Conservation (phyloP, 768 basidiomycete species). For the Lactifluus echinatus region DNA sequence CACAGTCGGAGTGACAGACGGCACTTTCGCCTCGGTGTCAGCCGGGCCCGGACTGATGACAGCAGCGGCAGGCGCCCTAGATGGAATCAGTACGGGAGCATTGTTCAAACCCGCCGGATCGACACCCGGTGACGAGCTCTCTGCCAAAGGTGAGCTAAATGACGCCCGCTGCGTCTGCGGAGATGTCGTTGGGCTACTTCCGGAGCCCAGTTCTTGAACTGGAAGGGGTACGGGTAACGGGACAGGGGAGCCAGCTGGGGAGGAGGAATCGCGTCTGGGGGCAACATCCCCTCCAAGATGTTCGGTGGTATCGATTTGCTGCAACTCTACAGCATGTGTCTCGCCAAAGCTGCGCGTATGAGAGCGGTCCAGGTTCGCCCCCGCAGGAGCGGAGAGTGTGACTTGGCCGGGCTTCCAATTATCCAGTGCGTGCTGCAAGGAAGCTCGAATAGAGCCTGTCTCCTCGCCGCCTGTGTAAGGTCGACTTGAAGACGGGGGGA, state of each 20-base stretch:
- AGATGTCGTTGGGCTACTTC: neutral
- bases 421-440: conserved; percentile 72
- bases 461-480: conserved; percentile 56
- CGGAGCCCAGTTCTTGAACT: neutral
- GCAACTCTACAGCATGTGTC: conserved; percentile 70
- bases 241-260: neutral
- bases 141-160: conserved; percentile 27
- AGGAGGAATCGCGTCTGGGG: neutral
- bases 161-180: conserved; percentile 13
- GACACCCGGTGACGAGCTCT: conserved; percentile 22
- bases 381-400: conserved; percentile 33
- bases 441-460: conserved; percentile 63
- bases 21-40: conserved; percentile 25
- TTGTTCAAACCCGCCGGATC: conserved; percentile 27
- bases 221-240: neutral
- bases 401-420: conserved; percentile 64
- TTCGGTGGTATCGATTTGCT: conserved; percentile 37
- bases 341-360: conserved; percentile 81
- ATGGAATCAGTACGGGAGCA: conserved; percentile 25
- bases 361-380: conserved; percentile 50
- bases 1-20: conserved; percentile 47
- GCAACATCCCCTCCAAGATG: conserved; percentile 26
- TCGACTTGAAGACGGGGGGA: conserved; percentile 49
- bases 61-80: conserved; percentile 15
- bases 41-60: conserved; percentile 27